These are phyloP conservation scores for Eucalyptus marginata DNA, from an alignment of 345 rosid species.

Conservation along the genomic window DNA sequence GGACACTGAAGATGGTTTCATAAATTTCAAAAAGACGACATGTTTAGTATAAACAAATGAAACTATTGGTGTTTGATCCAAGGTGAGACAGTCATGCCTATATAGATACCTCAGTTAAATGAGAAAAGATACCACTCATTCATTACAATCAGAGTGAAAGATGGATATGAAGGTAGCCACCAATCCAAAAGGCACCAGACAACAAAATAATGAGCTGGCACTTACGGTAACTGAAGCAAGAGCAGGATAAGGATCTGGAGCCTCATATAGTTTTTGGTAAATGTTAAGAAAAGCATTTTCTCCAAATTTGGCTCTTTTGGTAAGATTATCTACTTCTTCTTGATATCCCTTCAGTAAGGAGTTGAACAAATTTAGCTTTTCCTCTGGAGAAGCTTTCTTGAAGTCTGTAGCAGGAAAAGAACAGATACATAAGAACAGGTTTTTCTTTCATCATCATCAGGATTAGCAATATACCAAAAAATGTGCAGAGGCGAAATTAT, in stretches of 20 bases:
- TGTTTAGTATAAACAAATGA: neutral
- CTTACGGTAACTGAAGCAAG: conserved; percentile 93
- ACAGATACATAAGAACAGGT: neutral
- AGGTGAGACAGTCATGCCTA: neutral
- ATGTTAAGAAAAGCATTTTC: conserved; percentile 95
- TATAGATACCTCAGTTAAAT: neutral
- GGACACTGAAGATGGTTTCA: neutral
- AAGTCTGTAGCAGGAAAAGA: conserved; percentile 37
- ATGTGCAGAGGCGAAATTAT: neutral
- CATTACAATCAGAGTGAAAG: neutral
- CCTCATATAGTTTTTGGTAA: conserved; percentile 97
- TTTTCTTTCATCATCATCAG: neutral
- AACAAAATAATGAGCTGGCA: neutral
- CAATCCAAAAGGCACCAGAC: neutral
- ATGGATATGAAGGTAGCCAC: neutral
- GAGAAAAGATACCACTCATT: neutral
- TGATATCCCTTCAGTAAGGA: conserved; percentile 93
- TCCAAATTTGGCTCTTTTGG: conserved; percentile 97
- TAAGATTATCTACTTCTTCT: conserved; percentile 98
- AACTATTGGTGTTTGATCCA: neutral
- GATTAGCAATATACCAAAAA: neutral
- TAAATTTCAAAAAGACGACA: neutral
- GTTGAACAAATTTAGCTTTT: conserved; percentile 75
- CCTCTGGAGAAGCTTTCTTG: conserved; percentile 90
- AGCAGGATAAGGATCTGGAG: conserved; percentile 96